These are phyloP conservation scores for Lentinula sp. DNA, from an alignment of 768 basidiomycete genomes.

Conservation along the genomic window DNA sequence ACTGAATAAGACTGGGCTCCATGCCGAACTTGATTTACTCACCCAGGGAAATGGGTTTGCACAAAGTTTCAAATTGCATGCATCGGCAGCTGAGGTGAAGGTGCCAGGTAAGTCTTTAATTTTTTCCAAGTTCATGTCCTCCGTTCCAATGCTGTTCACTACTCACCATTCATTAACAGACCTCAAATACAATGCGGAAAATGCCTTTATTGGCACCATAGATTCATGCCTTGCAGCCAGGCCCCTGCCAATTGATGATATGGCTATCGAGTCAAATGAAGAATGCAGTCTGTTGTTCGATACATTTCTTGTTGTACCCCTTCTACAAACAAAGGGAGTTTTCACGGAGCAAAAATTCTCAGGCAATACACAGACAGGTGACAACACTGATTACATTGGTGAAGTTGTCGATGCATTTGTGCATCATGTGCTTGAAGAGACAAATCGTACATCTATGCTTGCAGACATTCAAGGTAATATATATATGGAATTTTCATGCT, in stretches of 20 bases:
- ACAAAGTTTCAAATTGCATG: neutral
- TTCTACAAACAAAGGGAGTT: neutral
- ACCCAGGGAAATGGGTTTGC: neutral
- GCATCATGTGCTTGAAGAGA: conserved; percentile 16
- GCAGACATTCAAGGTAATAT: conserved; percentile 18
- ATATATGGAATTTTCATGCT: neutral
- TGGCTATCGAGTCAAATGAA: neutral
- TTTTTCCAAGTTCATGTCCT: neutral
- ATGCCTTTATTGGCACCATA: neutral
- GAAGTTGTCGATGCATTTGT: conserved; percentile 16
- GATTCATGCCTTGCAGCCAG: neutral
- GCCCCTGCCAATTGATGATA: neutral
- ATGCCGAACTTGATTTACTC: neutral
- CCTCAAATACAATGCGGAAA: neutral
- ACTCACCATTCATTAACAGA: neutral
- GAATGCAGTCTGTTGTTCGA: neutral
- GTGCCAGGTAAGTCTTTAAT: neutral
- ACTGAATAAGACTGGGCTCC: neutral
- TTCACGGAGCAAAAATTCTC: conserved; percentile 13
- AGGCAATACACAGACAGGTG: conserved; percentile 8
- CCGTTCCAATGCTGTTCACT: neutral
- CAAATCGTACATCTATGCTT: conserved; percentile 6
- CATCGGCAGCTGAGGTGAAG: neutral
- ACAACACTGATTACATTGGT: conserved; percentile 11
- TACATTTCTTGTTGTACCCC: conserved; percentile 1